Percentiles rank a stretch among this genome's conserved stretches.
Evolutionary conservation across 257 asterid species (phyloP).

Genomic region (Cordia subcordata): DNA sequence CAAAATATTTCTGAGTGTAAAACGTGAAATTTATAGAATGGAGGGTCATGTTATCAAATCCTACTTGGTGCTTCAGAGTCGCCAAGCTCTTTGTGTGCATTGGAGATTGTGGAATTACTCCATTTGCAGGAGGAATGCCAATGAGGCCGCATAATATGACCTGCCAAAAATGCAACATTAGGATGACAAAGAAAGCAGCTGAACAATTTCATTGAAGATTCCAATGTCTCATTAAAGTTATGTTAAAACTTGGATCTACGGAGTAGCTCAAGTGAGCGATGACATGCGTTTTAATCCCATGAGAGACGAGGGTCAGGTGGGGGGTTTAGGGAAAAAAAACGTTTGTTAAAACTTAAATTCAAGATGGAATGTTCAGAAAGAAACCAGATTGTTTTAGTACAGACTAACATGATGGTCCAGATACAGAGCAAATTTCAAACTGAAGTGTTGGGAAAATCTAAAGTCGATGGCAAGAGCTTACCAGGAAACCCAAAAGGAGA

Average conservation of each 20-base stretch:
- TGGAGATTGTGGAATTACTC: slow-evolving; percentile 98
- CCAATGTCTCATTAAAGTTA: too few species aligned
- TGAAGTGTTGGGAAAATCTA: not conserved
- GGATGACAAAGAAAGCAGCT: not conserved
- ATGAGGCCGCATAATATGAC: slow-evolving; percentile 87
- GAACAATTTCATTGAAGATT: too few species aligned
- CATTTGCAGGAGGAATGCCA: slow-evolving; percentile 98
- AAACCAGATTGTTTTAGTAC: too few species aligned
- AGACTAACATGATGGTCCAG: too few species aligned
- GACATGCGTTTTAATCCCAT: too few species aligned
- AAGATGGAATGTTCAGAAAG: not conserved
- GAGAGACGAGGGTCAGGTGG: too few species aligned
- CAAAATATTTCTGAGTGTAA: too few species aligned
- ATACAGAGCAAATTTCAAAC: not conserved
- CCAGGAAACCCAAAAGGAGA: slow-evolving; percentile 94
- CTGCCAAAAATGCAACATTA: slow-evolving; percentile 26
- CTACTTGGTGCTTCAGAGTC: slow-evolving; percentile 93
- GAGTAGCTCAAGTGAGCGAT: too few species aligned
- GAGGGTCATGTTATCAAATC: not conserved
- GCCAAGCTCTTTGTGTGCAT: slow-evolving; percentile 98
- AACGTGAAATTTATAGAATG: not conserved
- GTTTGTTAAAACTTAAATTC: too few species aligned
- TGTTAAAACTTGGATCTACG: too few species aligned
- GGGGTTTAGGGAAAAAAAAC: too few species aligned
- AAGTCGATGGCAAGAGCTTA: slow-evolving; percentile 18